Base-by-base conservation (phyloP, 2,329 filamentous ascomycete genomes). In the Dothistroma pini region DNA sequence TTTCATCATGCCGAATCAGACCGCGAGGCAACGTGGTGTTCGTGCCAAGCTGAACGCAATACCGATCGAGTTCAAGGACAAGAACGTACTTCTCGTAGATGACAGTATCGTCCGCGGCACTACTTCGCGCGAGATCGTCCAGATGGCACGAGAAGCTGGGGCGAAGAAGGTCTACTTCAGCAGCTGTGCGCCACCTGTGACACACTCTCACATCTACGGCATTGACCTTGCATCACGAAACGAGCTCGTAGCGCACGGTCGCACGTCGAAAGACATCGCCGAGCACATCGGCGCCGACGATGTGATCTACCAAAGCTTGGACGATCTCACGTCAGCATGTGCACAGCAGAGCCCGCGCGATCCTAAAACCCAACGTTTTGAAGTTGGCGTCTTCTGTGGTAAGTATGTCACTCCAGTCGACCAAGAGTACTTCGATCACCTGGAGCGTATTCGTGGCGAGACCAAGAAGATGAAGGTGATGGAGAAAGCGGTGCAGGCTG, bases 351-450 rank as follows among this genome's bases (percentile, higher is more conserved):
- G 86, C 63, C 83, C 86, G 55, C 78, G 83, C 58, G 77, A 83
- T 63, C 78, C 79, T 35, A 74, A 84, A 69, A 80, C 80, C 9
- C 79, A 84, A 65, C 80, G 88, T 58, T 97, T 97, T 67, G 93
- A 97, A 73, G 87, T 96, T 2, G 93, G 93, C 57, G 93, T 97
- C 9, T 97, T 97, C 79, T 91, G 87, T 71, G 93, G 93, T 51
- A 86, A 87, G 65, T 97, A 97, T 75, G 82, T 90, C 63, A 97
- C 93, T 0, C 86, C 86, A 0, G 89, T 97, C 1, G 84, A 88
- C 1, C 83, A 87, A 7, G 87, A 84, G 41, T 97, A 97, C 77
- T 95, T 97, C 68, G 86, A 90, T 66, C 90, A 91, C 70, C 81
- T 96, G 5, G 88, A 90, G 75, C 79, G 83, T 61, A 77, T 92